Base-by-base conservation (phyloP, 805 yeast species). In the Wickerhamomyces canadensis region DNA sequence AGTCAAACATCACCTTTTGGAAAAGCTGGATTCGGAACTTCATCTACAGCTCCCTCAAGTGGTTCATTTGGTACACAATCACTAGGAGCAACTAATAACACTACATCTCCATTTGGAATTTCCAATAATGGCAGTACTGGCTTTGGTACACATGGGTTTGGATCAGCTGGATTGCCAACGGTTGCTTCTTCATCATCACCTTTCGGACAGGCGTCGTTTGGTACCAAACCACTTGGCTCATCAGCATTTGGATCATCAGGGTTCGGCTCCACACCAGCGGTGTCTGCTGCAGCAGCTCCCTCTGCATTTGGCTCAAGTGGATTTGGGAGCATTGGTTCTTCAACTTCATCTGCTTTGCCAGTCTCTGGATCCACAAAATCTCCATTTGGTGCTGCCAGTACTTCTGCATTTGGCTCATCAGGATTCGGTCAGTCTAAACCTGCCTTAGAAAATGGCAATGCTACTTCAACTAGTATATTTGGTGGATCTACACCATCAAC, bases 201-300 rank as follows among this genome's bases (percentile, higher is more conserved):
- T 19, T 41, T 45, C 15, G 38, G 44, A 8, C 19, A 44, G n/a
- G 37, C 51, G 12, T 49, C 58, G 4, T 50, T 47, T 40, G 59
- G 59, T 11, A 25, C 50, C 5, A 35, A 49, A 14, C 29, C 51
- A 16, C 44, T 49, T 41, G 53, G 55, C 11, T 14, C 38, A 10
- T 18, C 40, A 6, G 38, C 44, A 2, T 41, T 39, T 35, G 48
- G 47, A 3, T 17, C 40, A 10, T 16, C 37, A 13, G 41, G 34
- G 2, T 38, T 41, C 35, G 44, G 44, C 3, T 6, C 35, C 6
- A n/a, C 40, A n/a, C 6, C 12, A 6, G 5, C 14, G 13, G 25
- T 10, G 11, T 15, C 33, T 19, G 15, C n/a, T n/a, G 16, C 14
- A 15, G 13, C 30, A 18, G 17, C 14, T 27, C 4, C n/a, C 6